A percentile compares a stretch with the other conserved stretches of the same genome.
phyloP scores from a whole-genome alignment of 2,329 filamentous ascomycete species.

The Exophiala sideris region DNA sequence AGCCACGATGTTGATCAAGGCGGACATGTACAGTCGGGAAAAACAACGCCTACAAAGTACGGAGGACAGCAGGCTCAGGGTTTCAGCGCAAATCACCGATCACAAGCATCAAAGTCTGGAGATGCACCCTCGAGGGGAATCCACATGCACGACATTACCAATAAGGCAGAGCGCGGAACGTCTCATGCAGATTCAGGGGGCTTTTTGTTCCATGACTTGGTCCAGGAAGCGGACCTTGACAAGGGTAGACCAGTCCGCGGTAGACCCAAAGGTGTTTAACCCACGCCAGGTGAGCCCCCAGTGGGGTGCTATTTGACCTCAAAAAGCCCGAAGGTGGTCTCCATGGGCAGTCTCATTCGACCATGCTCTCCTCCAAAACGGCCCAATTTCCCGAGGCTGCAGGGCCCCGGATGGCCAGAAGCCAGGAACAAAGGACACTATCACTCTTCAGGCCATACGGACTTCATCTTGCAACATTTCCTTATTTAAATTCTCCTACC shows the following conservation, averaged over 20 bases:
- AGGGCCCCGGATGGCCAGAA: background rate
- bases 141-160: constrained; percentile 10
- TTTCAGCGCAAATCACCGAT: constrained; percentile 4
- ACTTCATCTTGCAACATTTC: too few species aligned
- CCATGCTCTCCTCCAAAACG: constrained; percentile 3
- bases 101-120: constrained; percentile 9
- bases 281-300: constrained; percentile 1
- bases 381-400: constrained; percentile 22
- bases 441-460: background rate
- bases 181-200: constrained; percentile 14
- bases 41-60: background rate
- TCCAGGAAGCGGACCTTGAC: constrained; percentile 12
- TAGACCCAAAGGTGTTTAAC: background rate
- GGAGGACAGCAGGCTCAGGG: constrained; percentile 4
- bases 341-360: constrained; percentile 10
- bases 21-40: constrained; percentile 7
- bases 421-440: background rate
- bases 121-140: constrained; percentile 21
- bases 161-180: constrained; percentile 13
- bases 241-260: constrained; percentile 3
- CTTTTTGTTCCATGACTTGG: background rate
- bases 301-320: constrained; percentile 14
- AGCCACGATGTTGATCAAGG: constrained; percentile 5
- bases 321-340: constrained; percentile 8
- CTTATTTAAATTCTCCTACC: too few species aligned